Evolutionary conservation across 257 asterid species (phyloP).

Genomic region (Rubia yunnanensis): DNA sequence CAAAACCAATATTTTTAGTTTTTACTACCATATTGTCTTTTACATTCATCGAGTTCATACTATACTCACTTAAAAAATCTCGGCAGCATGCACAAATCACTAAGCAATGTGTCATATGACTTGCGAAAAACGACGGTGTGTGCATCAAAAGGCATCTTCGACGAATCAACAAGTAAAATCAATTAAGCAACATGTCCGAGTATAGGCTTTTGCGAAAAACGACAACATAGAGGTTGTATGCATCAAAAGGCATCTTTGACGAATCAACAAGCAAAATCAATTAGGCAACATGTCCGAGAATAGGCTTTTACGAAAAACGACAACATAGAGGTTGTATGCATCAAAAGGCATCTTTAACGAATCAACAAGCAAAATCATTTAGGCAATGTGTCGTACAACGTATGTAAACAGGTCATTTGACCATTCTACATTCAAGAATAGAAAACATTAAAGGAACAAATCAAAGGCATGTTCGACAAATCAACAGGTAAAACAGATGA

Average conservation of each 20-base stretch:
- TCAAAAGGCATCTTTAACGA: not conserved
- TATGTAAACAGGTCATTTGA: not conserved
- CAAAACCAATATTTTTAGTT: not conserved
- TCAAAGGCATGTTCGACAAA: not conserved
- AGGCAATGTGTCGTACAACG: not conserved
- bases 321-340: not conserved
- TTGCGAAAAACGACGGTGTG: too few species aligned
- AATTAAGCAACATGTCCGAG: not conserved
- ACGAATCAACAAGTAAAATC: too few species aligned
- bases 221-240: not conserved
- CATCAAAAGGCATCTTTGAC: not conserved
- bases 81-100: not conserved
- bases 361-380: not conserved
- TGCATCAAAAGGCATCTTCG: too few species aligned
- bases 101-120: not conserved
- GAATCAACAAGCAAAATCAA: not conserved
- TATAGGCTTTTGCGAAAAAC: not conserved
- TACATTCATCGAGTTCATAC: not conserved
- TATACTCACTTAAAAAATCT: not conserved
- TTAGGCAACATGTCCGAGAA: not conserved
- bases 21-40: not conserved
- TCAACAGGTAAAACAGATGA: not conserved
- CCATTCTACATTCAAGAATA: not conserved
- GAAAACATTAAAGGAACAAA: not conserved
- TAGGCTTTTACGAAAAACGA: not conserved